Base-by-base conservation (phyloP, 495 filamentous ascomycete species). In the Penicillium daleae region DNA sequence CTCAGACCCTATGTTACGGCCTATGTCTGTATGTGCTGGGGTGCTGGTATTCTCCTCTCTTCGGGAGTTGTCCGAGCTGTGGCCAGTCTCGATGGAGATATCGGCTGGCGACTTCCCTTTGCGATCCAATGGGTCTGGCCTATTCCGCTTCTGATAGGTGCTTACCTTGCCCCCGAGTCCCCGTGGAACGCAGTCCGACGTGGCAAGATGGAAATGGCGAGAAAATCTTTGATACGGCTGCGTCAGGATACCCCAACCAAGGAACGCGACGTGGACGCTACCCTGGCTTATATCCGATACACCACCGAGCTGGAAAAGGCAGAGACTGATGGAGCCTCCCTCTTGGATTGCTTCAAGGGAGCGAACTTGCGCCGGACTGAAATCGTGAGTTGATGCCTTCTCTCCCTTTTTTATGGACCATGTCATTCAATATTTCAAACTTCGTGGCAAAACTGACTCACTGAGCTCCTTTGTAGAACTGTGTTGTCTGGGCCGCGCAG, bases 71-170 rank as follows among this genome's bases (percentile, higher is more conserved):
- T 83, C 19, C 63, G 71, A 55, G 71, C 72, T 33, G 62, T 77
- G 8, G 66, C 55, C 7, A 48, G 63, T 1, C 51, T 69, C 10
- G 63, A 74, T n/a, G 70, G 68, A 13, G 56, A 79, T 26, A 80
- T 80, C 79, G 77, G 75, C 37, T 87, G 83, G 62, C 75, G 76
- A 33, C 82, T 86, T 42, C 84, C 84, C 0, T 85, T 86, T 64
- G 75, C 80, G 1, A 50, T 85, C 7, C 84, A 87, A 64, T 86
- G 83, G 83, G 55, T 83, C 27, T 85, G 82, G 83, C 81, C 81
- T 1, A 66, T 82, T 46, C 72, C 78, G 0, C 66, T 86, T 4
- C 70, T 80, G 26, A 64, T 80, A 19, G 72, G 71, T 8, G 59
- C 77, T 52, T 68, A 50, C 8, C 77, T 82, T 32, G 81, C 78